Evolutionary conservation across 1,284 basidiomycete genomes (phyloP).

Genomic region (Sporisorium scitamineum): DNA sequence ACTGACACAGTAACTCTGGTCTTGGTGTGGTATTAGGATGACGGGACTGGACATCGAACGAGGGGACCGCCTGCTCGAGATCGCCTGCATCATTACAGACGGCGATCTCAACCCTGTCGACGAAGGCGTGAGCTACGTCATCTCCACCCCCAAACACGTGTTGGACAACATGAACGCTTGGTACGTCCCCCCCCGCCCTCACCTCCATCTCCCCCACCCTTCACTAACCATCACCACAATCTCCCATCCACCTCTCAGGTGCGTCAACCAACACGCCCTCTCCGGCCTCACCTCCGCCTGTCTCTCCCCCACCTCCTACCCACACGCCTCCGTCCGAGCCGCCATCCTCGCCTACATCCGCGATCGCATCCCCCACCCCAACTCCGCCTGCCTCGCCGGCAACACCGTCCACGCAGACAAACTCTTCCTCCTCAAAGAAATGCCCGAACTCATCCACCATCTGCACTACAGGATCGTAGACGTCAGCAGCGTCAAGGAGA

Average conservation of each 20-base stretch:
- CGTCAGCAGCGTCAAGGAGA: slow-evolving; percentile 79
- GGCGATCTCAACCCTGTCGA: slow-evolving; percentile 81
- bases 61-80: slow-evolving; percentile 79
- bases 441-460: slow-evolving; percentile 75
- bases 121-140: slow-evolving; percentile 78
- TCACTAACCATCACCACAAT: neutral
- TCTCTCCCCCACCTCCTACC: slow-evolving; percentile 44
- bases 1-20: too few species aligned
- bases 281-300: slow-evolving; percentile 58
- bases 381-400: slow-evolving; percentile 79
- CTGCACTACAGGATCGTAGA: slow-evolving; percentile 74
- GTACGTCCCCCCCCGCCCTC: slow-evolving; percentile 25
- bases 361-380: slow-evolving; percentile 71
- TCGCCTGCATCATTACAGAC: slow-evolving; percentile 82
- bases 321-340: slow-evolving; percentile 69
- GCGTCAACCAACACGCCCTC: slow-evolving; percentile 45
- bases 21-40: slow-evolving; percentile 72
- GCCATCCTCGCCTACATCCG: slow-evolving; percentile 71
- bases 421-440: slow-evolving; percentile 78
- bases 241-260: slow-evolving; percentile 20
- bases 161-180: slow-evolving; percentile 72
- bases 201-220: neutral
- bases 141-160: slow-evolving; percentile 76
- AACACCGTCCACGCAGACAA: slow-evolving; percentile 84
- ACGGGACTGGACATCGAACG: slow-evolving; percentile 77